Evolutionary conservation across 176 grass and related monocot species (phyloP).

Genomic region (Musa beccarii): DNA sequence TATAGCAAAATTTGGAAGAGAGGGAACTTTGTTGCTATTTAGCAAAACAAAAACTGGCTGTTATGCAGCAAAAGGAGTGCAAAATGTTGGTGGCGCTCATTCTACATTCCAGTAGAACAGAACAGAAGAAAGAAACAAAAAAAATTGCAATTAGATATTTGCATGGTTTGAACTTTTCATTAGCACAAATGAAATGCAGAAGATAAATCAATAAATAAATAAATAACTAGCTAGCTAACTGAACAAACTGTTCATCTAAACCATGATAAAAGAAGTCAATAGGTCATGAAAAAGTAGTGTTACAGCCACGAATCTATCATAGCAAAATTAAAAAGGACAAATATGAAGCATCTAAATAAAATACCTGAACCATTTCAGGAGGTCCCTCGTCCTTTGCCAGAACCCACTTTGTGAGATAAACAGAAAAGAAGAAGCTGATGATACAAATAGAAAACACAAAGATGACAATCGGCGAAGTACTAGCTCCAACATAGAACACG

Average conservation of each 20-base stretch:
- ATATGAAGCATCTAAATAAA: conserved; percentile 5
- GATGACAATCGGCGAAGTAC: conserved; percentile 84
- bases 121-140: no score
- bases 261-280: neutral
- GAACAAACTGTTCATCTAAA: neutral
- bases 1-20: neutral
- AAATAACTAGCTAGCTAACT: neutral
- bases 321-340: neutral
- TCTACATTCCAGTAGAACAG: neutral
- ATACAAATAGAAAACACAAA: conserved; percentile 96
- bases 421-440: conserved; percentile 78
- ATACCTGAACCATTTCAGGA: conserved; percentile 96
- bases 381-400: conserved; percentile 99
- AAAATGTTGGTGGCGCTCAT: no score
- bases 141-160: no score
- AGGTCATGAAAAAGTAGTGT: no score
- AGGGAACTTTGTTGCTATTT: neutral
- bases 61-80: no score
- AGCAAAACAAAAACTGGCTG: neutral
- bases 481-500: conserved; percentile 82
- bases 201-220: neutral
- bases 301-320: neutral
- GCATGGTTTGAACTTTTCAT: no score
- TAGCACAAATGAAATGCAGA: neutral
- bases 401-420: conserved; percentile 97